Base-by-base conservation (phyloP, 208 protist species). In the Trypanosoma cruzi region DNA sequence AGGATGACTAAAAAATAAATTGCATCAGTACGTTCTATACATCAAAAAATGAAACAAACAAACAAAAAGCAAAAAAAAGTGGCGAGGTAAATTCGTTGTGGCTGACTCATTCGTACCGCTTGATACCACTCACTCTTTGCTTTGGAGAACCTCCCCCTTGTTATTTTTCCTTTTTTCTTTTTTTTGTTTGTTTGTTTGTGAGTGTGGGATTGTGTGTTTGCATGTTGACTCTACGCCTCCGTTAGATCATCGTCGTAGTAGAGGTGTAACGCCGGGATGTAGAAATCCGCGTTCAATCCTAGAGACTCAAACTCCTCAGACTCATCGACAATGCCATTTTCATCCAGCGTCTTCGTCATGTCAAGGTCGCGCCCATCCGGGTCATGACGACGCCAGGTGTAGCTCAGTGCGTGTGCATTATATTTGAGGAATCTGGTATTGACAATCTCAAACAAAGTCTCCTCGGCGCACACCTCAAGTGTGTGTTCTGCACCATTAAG, bases 181-280 rank as follows among this genome's bases (percentile, higher is more conserved):
- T n/a, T n/a, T n/a, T n/a, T n/a, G n/a, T n/a, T n/a, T n/a, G n/a
- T n/a, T n/a, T n/a, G n/a, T 67, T 64, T 40, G 4, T 4, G 4
- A 11, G 36, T 4, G 36, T 40, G 36, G 36, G 36, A 40, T 11
- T 11, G 7, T 40, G 36, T 11, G 36, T 11, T 11, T 40, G 36
- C 36, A 11, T 11, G 36, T 11, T 31, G 14, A 14, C 26, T 20
- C 46, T 73, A 95, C 40, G 84, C 90, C 63, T 96, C 85, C 2
- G 94, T 98, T 13, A 98, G 75, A 67, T 98, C 96, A 60, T 98
- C 96, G 64, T 98, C 93, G 73, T 93, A 98, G 82, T 98, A 98
- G 11, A 98, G 70, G 65, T 97, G 93, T 28, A 98, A 77, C 29
- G 93, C 92, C 7, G 96, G 94, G 36, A 95, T 89, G 81, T 98